Percentiles rank a stretch among this genome's conserved stretches.
Evolutionary conservation across 2,329 filamentous ascomycete species (phyloP).

Genomic region (Hypoxylon sp.): DNA sequence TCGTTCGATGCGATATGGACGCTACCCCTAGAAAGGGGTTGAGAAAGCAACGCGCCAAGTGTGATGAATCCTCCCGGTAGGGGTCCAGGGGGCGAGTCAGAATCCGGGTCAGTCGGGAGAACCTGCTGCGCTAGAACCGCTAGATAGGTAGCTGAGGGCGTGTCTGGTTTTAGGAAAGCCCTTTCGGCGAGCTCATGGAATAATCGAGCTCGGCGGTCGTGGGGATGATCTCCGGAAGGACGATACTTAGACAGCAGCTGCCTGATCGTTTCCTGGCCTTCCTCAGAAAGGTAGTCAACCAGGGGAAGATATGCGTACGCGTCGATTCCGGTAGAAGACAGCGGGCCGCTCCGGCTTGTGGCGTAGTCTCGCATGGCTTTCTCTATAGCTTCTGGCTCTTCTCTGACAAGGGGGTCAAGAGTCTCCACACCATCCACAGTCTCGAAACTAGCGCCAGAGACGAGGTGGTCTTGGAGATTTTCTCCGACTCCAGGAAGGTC

Average conservation of each 20-base stretch:
- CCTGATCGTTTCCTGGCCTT: not conserved
- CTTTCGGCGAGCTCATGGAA: not conserved
- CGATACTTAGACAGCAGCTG: not conserved
- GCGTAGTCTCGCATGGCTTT: conserved; percentile 14
- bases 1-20: conserved; percentile 27
- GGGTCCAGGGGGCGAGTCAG: not conserved
- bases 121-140: not conserved
- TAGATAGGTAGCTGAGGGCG: not conserved
- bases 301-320: conserved; percentile 28
- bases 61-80: not conserved
- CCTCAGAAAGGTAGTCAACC: not conserved
- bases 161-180: not conserved
- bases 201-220: not conserved
- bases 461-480: conserved; percentile 41
- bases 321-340: conserved; percentile 6
- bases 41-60: not conserved
- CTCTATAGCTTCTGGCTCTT: not conserved
- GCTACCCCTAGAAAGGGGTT: conserved; percentile 17
- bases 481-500: conserved; percentile 46
- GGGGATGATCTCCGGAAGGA: not conserved
- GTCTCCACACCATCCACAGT: conserved; percentile 20
- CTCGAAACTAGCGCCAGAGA: conserved; percentile 11
- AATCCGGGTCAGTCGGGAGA: not conserved
- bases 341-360: not conserved
- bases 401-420: conserved; percentile 1